These are phyloP conservation scores for Neurospora africana DNA, from an alignment of 495 filamentous ascomycete genomes.

Conservation along the genomic window DNA sequence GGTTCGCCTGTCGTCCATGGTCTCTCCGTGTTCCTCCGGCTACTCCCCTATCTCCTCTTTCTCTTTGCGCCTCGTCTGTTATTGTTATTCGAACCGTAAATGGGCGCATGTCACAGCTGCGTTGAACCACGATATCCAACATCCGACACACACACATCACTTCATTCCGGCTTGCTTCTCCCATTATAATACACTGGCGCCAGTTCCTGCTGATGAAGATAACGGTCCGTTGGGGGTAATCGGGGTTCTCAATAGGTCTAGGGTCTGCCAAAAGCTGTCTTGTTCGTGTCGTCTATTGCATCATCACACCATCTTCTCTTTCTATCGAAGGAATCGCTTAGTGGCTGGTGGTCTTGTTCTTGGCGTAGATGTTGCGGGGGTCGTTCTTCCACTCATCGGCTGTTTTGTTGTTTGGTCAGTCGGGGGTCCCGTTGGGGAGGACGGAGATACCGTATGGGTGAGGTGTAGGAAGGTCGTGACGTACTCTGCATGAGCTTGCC, in stretches of 20 bases:
- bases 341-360: slow-evolving; percentile 37
- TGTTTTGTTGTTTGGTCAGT: slow-evolving; percentile 22
- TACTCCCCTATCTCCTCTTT: background rate
- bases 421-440: background rate
- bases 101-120: background rate
- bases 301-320: slow-evolving; percentile 4
- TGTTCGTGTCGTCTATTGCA: slow-evolving; percentile 3
- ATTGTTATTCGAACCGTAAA: background rate
- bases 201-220: background rate
- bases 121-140: background rate
- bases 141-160: background rate
- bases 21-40: background rate
- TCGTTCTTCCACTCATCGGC: slow-evolving; percentile 93
- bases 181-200: slow-evolving; percentile 25
- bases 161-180: slow-evolving; percentile 4
- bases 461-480: slow-evolving; percentile 23
- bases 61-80: background rate
- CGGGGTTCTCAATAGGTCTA: background rate
- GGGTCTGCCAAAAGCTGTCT: background rate
- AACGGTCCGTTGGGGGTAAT: background rate
- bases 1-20: background rate
- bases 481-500: slow-evolving; percentile 61
- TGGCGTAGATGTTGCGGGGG: slow-evolving; percentile 72
- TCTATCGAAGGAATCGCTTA: slow-evolving; percentile 7
- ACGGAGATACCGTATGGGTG: background rate